A percentile compares a stretch with the other conserved stretches of the same genome.
Conservation (phyloP, 2,329 filamentous ascomycete species). For the Colletotrichum musae region DNA sequence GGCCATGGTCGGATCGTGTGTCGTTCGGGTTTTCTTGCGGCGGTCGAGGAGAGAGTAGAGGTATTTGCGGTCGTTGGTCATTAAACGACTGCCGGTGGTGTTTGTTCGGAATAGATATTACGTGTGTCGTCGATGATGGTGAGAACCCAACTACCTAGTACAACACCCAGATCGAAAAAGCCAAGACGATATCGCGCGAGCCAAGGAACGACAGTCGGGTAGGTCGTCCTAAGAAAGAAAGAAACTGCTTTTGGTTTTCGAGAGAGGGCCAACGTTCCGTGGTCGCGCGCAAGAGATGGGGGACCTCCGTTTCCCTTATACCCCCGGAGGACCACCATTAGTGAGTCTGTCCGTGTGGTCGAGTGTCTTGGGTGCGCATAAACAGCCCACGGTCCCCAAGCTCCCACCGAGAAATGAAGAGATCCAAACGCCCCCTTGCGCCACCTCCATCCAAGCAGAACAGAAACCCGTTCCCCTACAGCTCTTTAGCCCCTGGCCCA, state of each 20-base stretch:
- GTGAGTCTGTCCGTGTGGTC: constrained; percentile 9
- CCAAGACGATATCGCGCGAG: not conserved
- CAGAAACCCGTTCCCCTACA: not conserved
- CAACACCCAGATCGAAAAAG: not conserved
- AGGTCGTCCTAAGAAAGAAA: not conserved
- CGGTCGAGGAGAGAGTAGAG: too few relatives aligned
- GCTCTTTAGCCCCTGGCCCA: not conserved
- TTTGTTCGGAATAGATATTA: constrained; percentile 4
- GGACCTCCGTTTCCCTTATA: constrained; percentile 26
- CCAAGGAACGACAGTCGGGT: not conserved
- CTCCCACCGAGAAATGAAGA: constrained; percentile 14
- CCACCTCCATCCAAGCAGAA: constrained; percentile 9
- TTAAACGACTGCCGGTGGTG: too few relatives aligned
- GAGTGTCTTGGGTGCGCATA: not conserved
- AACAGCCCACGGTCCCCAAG: not conserved
- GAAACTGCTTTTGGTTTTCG: not conserved
- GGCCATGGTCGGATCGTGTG: not conserved
- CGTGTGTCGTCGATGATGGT: not conserved
- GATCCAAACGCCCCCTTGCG: constrained; percentile 21
- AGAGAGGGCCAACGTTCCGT: not conserved
- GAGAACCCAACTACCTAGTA: not conserved
- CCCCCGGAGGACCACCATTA: not conserved
- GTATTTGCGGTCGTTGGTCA: too few relatives aligned
- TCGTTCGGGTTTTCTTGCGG: not conserved
- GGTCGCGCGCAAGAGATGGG: constrained; percentile 2